Percentiles rank a stretch among this genome's conserved stretches.
Conservation (phyloP, 139 green algal species). For the Volvox reticuliferus region DNA sequence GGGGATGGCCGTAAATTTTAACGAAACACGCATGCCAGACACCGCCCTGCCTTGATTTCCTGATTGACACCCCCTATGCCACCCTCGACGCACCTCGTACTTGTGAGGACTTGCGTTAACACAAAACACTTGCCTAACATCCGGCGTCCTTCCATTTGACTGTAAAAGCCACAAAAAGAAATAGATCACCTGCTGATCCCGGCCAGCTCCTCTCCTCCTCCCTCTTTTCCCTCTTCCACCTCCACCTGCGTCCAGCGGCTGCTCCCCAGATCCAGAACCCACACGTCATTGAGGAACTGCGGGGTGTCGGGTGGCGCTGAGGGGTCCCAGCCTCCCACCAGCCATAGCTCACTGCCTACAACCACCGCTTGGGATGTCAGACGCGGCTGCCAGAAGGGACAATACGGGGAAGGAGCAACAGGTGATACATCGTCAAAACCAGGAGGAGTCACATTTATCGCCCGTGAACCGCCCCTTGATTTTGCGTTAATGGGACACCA, state of each 20-base stretch:
- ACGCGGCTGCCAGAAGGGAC: neutral
- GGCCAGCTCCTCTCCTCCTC: conserved; percentile 15
- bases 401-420: neutral
- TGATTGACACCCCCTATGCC: too few relatives aligned
- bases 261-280: conserved; percentile 19
- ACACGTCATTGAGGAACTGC: conserved; percentile 43
- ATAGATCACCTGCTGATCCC: neutral
- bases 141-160: too few relatives aligned
- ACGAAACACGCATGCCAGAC: too few relatives aligned
- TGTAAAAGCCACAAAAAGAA: too few relatives aligned
- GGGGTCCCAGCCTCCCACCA: conserved; percentile 42
- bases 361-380: conserved; percentile 13
- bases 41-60: too few relatives aligned
- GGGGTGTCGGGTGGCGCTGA: neutral
- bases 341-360: conserved; percentile 27
- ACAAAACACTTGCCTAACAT: too few relatives aligned
- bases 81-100: too few relatives aligned
- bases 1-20: too few relatives aligned
- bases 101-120: too few relatives aligned
- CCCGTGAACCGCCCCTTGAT: neutral
- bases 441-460: neutral
- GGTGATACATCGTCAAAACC: neutral
- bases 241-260: conserved; percentile 13
- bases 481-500: neutral
- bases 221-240: too few relatives aligned